Base-by-base conservation (phyloP, 495 filamentous ascomycete species). In the Umbilicaria muhlenbergii region DNA sequence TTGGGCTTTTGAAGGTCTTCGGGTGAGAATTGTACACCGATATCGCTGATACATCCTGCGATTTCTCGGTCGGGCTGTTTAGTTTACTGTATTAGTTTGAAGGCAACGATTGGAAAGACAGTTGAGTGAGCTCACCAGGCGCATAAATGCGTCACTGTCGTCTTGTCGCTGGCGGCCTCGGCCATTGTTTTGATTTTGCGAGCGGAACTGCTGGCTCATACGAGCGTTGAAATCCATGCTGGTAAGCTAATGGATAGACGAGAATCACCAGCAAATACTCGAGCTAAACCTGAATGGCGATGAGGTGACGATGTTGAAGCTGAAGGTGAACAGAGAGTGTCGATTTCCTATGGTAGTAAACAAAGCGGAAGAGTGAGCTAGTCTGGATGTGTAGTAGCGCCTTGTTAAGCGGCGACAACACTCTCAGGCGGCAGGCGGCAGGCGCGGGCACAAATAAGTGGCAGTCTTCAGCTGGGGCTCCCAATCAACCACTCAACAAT, bases 31-130 rank as follows among this genome's bases (percentile, higher is more conserved):
- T 75, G 74, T 41, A 98, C 83, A 37, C 87, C 88, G 44, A 96
- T 91, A 58, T 96, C 91, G 61, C 77, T 88, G 67, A 98, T 93
- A 61, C 91, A 98, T 55, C 82, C 86, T 53, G 87, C 86, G 42
- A 98, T 95, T 59, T 96, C 91, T 51, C 73, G 74, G 56, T 95
- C 87, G 33, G 74, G 64, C 78, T 80, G 45, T 39, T 21, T 5
- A 11, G 14, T 34, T 45, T 12, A 3, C 15, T 18, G 13, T n/a
- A 16, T 12, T 7, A 32, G 33, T 17, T 8, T 12, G 36, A 13
- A 32, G 11, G 31, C 17, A 14, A 21, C 14, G 5, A 8, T 44
- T 14, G 33, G 14, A 39, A 35, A 3, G 32, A 16, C 32, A 34
- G 17, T 33, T 2, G 14, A 34, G 39, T 40, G 19, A 46, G 58